Percentiles rank a stretch among this genome's conserved stretches.
These are phyloP conservation scores for Entomortierella beljakovae DNA, from an alignment of 192 early-diverging fungal genomes.

Conservation along the genomic window DNA sequence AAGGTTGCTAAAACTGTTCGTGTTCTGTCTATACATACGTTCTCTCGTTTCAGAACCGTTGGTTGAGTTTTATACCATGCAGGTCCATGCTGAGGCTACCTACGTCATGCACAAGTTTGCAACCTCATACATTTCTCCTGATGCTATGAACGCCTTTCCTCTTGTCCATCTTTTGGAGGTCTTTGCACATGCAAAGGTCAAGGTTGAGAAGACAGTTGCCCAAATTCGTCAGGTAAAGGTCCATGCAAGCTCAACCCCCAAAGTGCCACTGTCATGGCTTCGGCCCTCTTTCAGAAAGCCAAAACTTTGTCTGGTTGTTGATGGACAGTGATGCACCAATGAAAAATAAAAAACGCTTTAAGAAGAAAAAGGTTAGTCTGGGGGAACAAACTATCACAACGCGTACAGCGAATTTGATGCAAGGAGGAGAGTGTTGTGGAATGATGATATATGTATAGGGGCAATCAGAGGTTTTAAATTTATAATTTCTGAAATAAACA, in stretches of 20 bases:
- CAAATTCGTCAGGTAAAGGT: constrained; percentile 39
- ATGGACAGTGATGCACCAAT: constrained; percentile 29
- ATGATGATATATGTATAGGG: no score
- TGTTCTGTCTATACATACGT: background rate
- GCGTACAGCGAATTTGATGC: no score
- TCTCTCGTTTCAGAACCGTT: constrained; percentile 17
- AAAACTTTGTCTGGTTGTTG: constrained; percentile 22
- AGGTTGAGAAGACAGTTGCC: constrained; percentile 24
- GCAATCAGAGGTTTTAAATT: no score
- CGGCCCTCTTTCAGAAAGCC: constrained; percentile 40
- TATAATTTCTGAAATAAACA: no score
- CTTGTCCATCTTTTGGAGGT: constrained; percentile 37
- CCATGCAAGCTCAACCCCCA: constrained; percentile 20
- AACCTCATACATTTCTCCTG: constrained; percentile 16
- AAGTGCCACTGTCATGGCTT: constrained; percentile 35
- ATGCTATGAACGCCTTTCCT: constrained; percentile 31
- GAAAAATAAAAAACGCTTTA: no score
- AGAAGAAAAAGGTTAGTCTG: no score
- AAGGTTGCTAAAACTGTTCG: background rate
- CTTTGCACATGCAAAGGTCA: constrained; percentile 14
- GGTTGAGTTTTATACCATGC: constrained; percentile 31
- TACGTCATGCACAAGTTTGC: constrained; percentile 34
- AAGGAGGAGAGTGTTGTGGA: no score
- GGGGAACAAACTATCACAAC: no score
- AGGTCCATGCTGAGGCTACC: constrained; percentile 30